phyloP scores from a whole-genome alignment of 2,329 filamentous ascomycete species.

The Tolypocladium tropicale region DNA sequence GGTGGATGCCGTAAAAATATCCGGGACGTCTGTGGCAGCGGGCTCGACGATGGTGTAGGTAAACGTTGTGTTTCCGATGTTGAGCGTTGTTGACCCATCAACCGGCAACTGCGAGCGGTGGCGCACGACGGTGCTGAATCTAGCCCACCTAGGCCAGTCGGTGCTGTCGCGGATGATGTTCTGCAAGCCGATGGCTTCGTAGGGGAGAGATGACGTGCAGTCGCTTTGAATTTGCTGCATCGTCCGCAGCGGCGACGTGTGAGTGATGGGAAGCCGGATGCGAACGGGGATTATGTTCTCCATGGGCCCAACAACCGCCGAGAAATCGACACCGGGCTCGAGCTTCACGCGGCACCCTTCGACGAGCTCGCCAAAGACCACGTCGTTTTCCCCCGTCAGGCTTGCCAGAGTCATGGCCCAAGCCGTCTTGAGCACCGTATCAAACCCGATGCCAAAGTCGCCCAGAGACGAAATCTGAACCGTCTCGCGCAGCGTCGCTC shows the following conservation, averaged over 20 bases:
- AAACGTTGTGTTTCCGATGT: slow-evolving; percentile 34
- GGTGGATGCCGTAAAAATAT: slow-evolving; percentile 34
- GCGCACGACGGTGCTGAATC: slow-evolving; percentile 44
- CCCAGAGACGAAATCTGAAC: slow-evolving; percentile 29
- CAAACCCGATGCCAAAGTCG: slow-evolving; percentile 35
- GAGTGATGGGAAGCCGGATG: slow-evolving; percentile 31
- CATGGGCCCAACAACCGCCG: slow-evolving; percentile 35
- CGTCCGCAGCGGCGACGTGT: slow-evolving; percentile 36
- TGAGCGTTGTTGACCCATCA: slow-evolving; percentile 29
- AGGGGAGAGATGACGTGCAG: slow-evolving; percentile 33
- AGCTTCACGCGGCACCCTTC: slow-evolving; percentile 35
- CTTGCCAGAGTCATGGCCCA: slow-evolving; percentile 46
- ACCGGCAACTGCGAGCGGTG: slow-evolving; percentile 25
- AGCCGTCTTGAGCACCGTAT: slow-evolving; percentile 45
- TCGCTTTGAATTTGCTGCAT: slow-evolving; percentile 39
- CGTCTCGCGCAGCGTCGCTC: slow-evolving; percentile 28
- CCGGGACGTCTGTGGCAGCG: slow-evolving; percentile 28
- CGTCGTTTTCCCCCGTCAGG: slow-evolving; percentile 35
- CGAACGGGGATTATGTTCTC: slow-evolving; percentile 39
- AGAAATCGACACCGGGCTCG: slow-evolving; percentile 43
- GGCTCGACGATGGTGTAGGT: slow-evolving; percentile 31
- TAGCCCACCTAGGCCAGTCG: slow-evolving; percentile 41
- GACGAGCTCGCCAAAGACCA: slow-evolving; percentile 46
- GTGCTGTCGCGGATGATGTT: slow-evolving; percentile 45
- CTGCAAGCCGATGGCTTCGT: slow-evolving; percentile 39